These are phyloP conservation scores for Sedum album DNA, from an alignment of 164 flowering plant genomes.

Conservation along the genomic window DNA sequence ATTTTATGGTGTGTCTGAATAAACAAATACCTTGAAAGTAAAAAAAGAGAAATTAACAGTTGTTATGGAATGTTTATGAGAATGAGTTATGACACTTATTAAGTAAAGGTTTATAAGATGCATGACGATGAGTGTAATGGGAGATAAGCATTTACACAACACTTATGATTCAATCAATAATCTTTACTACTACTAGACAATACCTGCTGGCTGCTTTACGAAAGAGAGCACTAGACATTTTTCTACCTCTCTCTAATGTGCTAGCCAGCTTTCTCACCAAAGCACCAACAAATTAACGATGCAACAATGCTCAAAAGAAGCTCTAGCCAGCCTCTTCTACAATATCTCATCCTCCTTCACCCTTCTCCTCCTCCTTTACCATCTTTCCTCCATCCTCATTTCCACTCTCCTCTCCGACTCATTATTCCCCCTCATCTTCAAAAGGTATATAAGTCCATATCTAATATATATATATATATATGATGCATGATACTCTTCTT, in stretches of 20 bases:
- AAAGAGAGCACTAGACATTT: constrained; percentile 11
- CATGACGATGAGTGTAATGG: background rate
- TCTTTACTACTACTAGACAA: no score
- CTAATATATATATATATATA: no score
- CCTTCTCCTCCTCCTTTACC: constrained; percentile 53
- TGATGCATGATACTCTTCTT: constrained; percentile 5
- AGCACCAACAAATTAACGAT: constrained; percentile 10
- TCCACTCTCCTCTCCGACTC: constrained; percentile 34
- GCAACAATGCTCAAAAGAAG: constrained; percentile 45
- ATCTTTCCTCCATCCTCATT: constrained; percentile 43
- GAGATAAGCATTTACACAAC: constrained; percentile 1
- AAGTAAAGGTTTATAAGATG: background rate
- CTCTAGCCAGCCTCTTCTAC: constrained; percentile 47
- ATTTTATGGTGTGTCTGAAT: no score
- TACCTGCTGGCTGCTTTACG: background rate
- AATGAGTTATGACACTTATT: no score
- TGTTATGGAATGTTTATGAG: no score
- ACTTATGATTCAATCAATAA: background rate
- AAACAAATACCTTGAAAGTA: no score
- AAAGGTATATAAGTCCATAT: constrained; percentile 29
- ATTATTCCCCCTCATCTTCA: constrained; percentile 15
- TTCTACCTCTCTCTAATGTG: background rate
- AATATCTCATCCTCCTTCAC: constrained; percentile 40
- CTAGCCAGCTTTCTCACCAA: background rate
- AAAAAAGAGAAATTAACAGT: no score